Evolutionary conservation across 164 flowering plant genomes (phyloP), one percentile per base, ranked within the genome.

Genomic region (Piper betle): DNA sequence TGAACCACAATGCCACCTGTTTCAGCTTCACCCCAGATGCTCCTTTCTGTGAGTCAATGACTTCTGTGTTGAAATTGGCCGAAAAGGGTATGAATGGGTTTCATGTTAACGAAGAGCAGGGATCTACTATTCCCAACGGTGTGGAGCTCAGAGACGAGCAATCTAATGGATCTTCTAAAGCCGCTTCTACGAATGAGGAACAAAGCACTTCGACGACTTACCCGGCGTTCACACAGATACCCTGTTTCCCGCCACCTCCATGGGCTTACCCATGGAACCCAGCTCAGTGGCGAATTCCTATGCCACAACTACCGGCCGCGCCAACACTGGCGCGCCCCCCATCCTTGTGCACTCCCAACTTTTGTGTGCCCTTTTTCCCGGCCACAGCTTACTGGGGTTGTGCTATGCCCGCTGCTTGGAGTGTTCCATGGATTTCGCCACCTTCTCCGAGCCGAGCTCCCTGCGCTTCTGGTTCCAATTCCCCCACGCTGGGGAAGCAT

Each of bases 231-330:
- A 66, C 81, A 60, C 88, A 75, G 59, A n/a, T 80, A 15, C 80
- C 86, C 3, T 76, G 74, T 60, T 80, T 71, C 71, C 74, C 84
- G 2, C 81, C 79, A 5, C 67, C 79, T 59, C 87, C 94, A 1
- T 83, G 88, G 87, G 79, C 87, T 38, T 87, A 80, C 53, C 79
- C 80, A 10, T 83, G 85, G 86, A 80, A 75, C 58, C 52, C 81
- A 19, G 74, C 72, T 50, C 87, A 79, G 38, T 83, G 83, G 84
- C 72, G 65, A 62, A 56, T 82, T 55, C 53, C 84, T 25, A 62
- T 75, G 25, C 79, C 85, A 5, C 72, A 78, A 52, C 80, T 77
- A 37, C 39, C 50, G 19, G 19, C 18, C 33, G 33, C 33, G 33
- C 72, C 80, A 39, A 80, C 78, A 38, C 40, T 43, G 17, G 33